Base-by-base conservation (phyloP, 2,329 filamentous ascomycete species). In the Chalaropsis ovoidea region DNA sequence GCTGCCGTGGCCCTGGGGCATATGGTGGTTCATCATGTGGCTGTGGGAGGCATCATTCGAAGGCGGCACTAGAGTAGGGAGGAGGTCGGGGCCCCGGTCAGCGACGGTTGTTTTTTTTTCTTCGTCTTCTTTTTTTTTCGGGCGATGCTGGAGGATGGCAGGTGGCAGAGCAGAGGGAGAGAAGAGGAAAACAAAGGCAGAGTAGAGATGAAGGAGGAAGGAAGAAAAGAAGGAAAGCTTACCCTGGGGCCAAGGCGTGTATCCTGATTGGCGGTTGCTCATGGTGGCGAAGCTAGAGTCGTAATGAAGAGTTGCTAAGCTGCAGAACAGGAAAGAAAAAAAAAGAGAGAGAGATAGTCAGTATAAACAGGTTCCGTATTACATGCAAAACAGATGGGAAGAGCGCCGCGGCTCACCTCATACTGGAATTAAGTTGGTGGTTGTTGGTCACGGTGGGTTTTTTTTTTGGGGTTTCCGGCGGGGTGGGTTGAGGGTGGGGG, bases 351-450 rank as follows among this genome's bases (percentile, higher is more conserved):
- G 24, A 39, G 3, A 39, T 13, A 58, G 66, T 67, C 49, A 66
- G 65, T 58, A 60, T 41, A 63, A 60, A 58, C 43, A 27, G n/a
- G 10, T 24, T 10, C 17, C 1, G 52, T 60, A 61, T 58, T 58
- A 42, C n/a, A n/a, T 41, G 65, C 47, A 60, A 41, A 49, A 58
- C 49, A 58, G 61, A 58, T 43, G 63, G 63, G 47, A 62, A 66
- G 65, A 66, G 65, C 61, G 65, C 65, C 45, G 47, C 49, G 65
- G 61, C 65, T 66, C 65, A 66, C 65, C 65, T 66, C 65, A 66
- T 66, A 66, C 41, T 66, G 65, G 61, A 63, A 39, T 66, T 49
- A 47, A 35, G 45, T 49, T 63, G 43, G 61, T 52, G 41, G 61
- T 49, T 58, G 54, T 58, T 58, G 54, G 27, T 58, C 54, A 58